These are phyloP conservation scores for Schoenoplectus tabernaemontani DNA, from an alignment of 202 grass and related monocot genomes.

Conservation along the genomic window DNA sequence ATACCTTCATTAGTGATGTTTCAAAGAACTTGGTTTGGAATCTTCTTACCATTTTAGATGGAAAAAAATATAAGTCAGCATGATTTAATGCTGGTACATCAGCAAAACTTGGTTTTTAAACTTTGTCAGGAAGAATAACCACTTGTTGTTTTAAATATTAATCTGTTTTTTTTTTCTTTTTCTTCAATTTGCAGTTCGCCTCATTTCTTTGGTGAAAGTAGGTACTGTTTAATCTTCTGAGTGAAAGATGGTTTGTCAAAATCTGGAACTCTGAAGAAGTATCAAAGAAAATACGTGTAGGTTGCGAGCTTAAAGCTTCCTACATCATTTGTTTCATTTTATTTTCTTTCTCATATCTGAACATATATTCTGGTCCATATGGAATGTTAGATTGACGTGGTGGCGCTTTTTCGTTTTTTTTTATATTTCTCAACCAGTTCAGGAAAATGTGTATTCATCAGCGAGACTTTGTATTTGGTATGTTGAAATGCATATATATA, in stretches of 20 bases:
- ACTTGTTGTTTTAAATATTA: not conserved
- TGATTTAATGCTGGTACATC: not conserved
- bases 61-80: not conserved
- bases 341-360: slow-evolving; percentile 4
- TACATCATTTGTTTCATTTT: slow-evolving; percentile 20
- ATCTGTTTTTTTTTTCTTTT: not conserved
- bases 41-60: not conserved
- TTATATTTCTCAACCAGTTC: not conserved
- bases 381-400: not conserved
- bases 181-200: not conserved
- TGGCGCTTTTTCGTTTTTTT: not conserved
- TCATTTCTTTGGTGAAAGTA: slow-evolving; percentile 19
- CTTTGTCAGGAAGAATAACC: not conserved
- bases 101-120: not conserved
- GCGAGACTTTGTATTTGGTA: slow-evolving; percentile 6
- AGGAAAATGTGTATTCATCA: not conserved
- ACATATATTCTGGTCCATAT: slow-evolving; percentile 9
- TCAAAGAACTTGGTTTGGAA: not conserved
- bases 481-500: slow-evolving; percentile 1
- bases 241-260: slow-evolving; percentile 11
- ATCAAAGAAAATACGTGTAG: slow-evolving; percentile 16
- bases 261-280: slow-evolving; percentile 13
- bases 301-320: slow-evolving; percentile 17
- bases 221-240: slow-evolving; percentile 11
- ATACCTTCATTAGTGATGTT: not conserved